Conservation (phyloP, 2,329 filamentous ascomycete species). For the Claviceps maximensis region DNA sequence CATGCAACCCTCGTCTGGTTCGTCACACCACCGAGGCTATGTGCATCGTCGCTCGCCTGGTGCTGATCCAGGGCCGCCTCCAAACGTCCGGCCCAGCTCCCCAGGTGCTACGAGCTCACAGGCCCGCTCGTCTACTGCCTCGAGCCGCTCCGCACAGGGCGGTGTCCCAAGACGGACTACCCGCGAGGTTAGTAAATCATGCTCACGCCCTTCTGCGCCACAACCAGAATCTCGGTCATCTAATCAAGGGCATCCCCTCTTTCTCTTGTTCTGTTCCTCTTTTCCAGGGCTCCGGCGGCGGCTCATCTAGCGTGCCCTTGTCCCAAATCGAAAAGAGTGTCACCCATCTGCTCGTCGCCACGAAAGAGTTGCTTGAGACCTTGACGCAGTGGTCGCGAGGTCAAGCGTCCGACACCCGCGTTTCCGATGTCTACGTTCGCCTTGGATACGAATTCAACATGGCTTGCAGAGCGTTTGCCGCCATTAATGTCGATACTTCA, state of each 20-base stretch:
- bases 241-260: background rate
- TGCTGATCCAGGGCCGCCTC: slow-evolving; percentile 44
- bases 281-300: slow-evolving; percentile 23
- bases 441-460: slow-evolving; percentile 99
- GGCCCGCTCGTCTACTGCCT: slow-evolving; percentile 52
- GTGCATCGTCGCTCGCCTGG: slow-evolving; percentile 51
- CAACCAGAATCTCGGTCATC: background rate
- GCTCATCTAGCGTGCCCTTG: slow-evolving; percentile 53
- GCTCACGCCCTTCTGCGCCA: slow-evolving; percentile 2
- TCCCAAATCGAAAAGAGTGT: slow-evolving; percentile 99
- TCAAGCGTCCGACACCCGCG: slow-evolving; percentile 81
- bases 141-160: slow-evolving; percentile 45
- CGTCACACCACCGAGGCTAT: slow-evolving; percentile 37
- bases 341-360: slow-evolving; percentile 91
- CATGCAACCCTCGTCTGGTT: slow-evolving; percentile 37
- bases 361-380: slow-evolving; percentile 94
- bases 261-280: background rate
- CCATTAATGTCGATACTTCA: slow-evolving; percentile 89
- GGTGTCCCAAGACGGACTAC: slow-evolving; percentile 18
- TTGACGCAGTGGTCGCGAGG: slow-evolving; percentile 95
- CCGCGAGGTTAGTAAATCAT: slow-evolving; percentile 21
- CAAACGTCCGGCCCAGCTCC: slow-evolving; percentile 46
- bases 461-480: slow-evolving; percentile 89
- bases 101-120: slow-evolving; percentile 43
- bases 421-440: slow-evolving; percentile 95